Base-by-base conservation (phyloP, 2,329 filamentous ascomycete species). In the Thelonectria discophora region DNA sequence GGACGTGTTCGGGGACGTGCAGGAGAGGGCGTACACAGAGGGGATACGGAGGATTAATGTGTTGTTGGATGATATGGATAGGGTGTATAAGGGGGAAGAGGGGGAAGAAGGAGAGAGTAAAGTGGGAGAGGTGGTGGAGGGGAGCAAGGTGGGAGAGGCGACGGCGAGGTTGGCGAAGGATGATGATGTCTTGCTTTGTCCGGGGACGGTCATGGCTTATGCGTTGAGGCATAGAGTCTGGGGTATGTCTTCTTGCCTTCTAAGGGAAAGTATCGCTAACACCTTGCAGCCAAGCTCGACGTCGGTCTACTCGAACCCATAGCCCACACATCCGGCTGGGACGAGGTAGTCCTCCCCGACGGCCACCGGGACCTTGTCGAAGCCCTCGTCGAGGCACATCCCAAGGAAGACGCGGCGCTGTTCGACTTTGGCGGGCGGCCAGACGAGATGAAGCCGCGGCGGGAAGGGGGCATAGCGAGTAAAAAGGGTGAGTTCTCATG, bases 311-410 rank as follows among this genome's bases (percentile, higher is more conserved):
- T 54, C 13, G 18, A 45, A 21, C 37, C 40, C 21, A 39, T 54
- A 2, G 13, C 39, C 12, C 11, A 45, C 6, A 39, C 21, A 2
- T 5, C 51, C 3, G 39, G 39, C 10, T 54, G 51, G 51, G 40
- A 54, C 20, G 51, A 54, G 20, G 39, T 54, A 4, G 39, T 54
- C 8, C 21, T 54, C 4, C 51, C 51, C 24, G 45, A 39, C 3
- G 51, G 51, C 20, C 51, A 54, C n/a, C 42, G 45, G 39, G 21
- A 54, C 7, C 20, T 54, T 21, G 51, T 54, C 13, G 39, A 54
- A n/a, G 51, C 51, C 3, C 17, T 54, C 39, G 51, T 54, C 5
- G 51, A 54, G 39, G 42, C 27, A 2, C 51, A 54, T 18, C 13
- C 39, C 13, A 18, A 10, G 13, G 24, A 20, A 12, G 12, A 39